Evolutionary conservation across 345 rosid species (phyloP), one percentile per base, ranked within the genome.

Genomic region (Citrus trifoliata): DNA sequence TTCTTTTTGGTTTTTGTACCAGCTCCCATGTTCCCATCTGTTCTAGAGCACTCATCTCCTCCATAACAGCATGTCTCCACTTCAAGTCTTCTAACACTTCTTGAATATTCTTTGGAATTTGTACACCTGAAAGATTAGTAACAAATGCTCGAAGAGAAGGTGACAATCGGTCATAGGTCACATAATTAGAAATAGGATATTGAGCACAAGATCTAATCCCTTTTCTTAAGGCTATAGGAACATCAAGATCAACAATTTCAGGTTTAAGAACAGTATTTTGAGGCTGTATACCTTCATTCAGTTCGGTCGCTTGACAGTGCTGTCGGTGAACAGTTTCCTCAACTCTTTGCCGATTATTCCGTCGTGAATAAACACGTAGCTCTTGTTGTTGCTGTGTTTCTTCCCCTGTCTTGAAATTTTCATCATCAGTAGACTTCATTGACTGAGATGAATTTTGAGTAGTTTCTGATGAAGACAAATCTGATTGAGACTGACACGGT

Each of bases 311-410:
- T 42, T 42, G 14, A 42, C 3, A 42, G 0, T 42, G 48, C 0
- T 42, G 13, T 10, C 14, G 1, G 14, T 42, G 3, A 25, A 61
- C 5, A 7, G 0, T 0, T 1, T 27, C 16, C 0, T 12, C 1
- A 55, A 16, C n/a, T 19, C 7, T 21, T 21, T 21, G 0, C 1
- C 3, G n/a, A 55, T 19, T 55, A 55, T 16, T 55, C 0, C 3
- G 12, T 9, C 42, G 42, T 38, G 12, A 38, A 38, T 38, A 38
- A 38, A 38, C 42, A 38, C 42, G 3, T 7, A 9, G 3, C 42
- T 38, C 0, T 38, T 38, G 10, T 8, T 38, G 4, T 38, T 38
- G 42, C 3, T 9, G 42, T 38, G 3, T 38, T 38, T 38, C 3
- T 38, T 0, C 12, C 12, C 0, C 0, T 38, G 2, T 9, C 12